Evolutionary conservation across 306 rosid species (phyloP), one percentile per base, ranked within the genome.

Genomic region (Pyrus communis): DNA sequence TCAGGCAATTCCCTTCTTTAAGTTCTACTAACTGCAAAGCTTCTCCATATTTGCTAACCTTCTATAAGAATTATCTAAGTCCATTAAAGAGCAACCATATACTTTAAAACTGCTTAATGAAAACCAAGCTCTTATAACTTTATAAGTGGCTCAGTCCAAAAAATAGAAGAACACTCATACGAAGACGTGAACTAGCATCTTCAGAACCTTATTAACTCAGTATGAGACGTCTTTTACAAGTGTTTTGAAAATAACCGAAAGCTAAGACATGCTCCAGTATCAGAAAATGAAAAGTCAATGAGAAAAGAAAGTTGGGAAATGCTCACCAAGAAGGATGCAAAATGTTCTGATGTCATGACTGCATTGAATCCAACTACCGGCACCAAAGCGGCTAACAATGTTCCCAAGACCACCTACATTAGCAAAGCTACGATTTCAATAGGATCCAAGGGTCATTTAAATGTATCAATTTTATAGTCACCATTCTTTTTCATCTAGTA

Each of bases 341-440:
- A 96, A 84, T 96, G 98, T 84, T 96, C 99, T 23, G 99, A 96
- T 65, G 99, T 96, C 95, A 96, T 87, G 57, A 96, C 97, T 42
- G 99, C 99, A 80, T 96, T 96, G 70, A 96, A 96, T 74, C 99
- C 99, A 81, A 96, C 99, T 38, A 96, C 99, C 10, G 99, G 99
- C 57, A 96, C 99, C 88, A 96, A 80, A 14, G 99, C 68, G 63
- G 99, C 99, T 86, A 96, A 82, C 65, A 92, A 80, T 19, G 99
- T 96, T 81, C 99, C 99, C 80, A 96, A 75, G 63, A 96, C 83
- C 80, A 96, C 90, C 99, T 96, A 91, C 85, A 86, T 69, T 23
- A 11, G 28, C 64, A 84, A 76, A 82, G 31, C 21, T 51, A 73
- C 11, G 31, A 79, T 54, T 83, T 76, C 78, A 83, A 79, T 45